Conservation (phyloP, 345 rosid species). For the Hibiscus mutabilis region DNA sequence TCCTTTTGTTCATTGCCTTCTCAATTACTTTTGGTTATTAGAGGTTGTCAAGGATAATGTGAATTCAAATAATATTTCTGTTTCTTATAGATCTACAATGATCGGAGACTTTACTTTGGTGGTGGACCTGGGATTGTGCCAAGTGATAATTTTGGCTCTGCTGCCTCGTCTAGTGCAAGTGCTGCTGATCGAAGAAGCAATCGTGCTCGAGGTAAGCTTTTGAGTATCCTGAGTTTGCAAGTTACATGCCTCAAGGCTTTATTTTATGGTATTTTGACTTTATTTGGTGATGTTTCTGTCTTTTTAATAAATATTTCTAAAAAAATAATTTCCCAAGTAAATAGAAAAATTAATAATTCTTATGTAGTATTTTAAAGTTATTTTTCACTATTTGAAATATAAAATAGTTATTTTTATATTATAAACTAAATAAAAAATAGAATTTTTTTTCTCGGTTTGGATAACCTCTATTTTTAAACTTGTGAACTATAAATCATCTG, state of each 20-base stretch:
- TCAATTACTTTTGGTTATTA: neutral
- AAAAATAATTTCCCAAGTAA: too few species aligned
- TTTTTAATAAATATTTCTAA: too few species aligned
- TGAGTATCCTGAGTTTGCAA: conserved; percentile 13
- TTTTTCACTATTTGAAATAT: too few species aligned
- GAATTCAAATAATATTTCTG: conserved; percentile 8
- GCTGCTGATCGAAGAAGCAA: conserved; percentile 82
- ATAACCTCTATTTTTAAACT: too few species aligned
- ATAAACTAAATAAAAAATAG: too few species aligned
- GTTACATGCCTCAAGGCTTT: neutral
- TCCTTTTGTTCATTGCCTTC: neutral
- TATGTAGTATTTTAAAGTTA: too few species aligned
- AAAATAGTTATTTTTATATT: too few species aligned
- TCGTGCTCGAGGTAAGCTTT: conserved; percentile 63
- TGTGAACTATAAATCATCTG: too few species aligned
- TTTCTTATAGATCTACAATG: conserved; percentile 69
- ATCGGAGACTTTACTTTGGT: conserved; percentile 74
- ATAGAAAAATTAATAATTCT: too few species aligned
- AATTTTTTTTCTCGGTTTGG: too few species aligned
- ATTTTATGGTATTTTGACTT: too few species aligned
- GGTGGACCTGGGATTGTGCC: conserved; percentile 82
- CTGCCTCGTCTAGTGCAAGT: conserved; percentile 43
- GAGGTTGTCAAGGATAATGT: neutral
- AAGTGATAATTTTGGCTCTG: conserved; percentile 61
- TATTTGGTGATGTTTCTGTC: too few species aligned